Evolutionary conservation across 805 yeast species (phyloP).

Genomic region (Jamesozyma rosinii): DNA sequence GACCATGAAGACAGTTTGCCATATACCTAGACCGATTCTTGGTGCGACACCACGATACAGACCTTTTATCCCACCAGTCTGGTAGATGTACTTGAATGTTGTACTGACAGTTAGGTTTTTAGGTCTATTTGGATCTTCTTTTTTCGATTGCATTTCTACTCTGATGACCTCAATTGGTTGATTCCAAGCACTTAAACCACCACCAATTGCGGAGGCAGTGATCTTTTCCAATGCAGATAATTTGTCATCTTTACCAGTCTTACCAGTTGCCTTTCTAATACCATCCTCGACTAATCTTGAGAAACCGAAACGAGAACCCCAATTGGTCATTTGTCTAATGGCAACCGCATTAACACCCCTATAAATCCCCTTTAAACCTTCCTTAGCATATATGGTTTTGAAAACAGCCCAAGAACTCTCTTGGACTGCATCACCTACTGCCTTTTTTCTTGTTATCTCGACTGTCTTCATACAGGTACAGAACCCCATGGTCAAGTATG

Average conservation of each 20-base stretch:
- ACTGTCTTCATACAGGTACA: conserved; percentile 99
- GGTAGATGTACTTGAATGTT: conserved; percentile 75
- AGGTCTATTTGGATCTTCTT: conserved; percentile 91
- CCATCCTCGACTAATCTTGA: conserved; percentile 84
- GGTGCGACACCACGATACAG: conserved; percentile 95
- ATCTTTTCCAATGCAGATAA: conserved; percentile 74
- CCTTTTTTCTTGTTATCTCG: conserved; percentile 87
- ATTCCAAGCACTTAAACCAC: conserved; percentile 97
- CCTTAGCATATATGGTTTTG: conserved; percentile 69
- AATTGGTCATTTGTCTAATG: conserved; percentile 96
- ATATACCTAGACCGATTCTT: conserved; percentile 89
- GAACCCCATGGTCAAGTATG: conserved; percentile 93
- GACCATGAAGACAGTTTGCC: conserved; percentile 99
- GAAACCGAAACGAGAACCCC: conserved; percentile 97
- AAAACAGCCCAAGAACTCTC: conserved; percentile 80
- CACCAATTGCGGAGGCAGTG: conserved; percentile 81
- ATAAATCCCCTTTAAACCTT: conserved; percentile 91
- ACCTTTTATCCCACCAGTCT: conserved; percentile 77
- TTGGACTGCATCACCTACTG: conserved; percentile 56
- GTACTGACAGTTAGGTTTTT: conserved; percentile 71
- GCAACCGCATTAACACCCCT: conserved; percentile 98
- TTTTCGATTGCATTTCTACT: conserved; percentile 95
- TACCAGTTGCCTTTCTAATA: conserved; percentile 56
- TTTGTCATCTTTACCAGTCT: conserved; percentile 45
- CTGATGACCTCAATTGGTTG: conserved; percentile 97